A percentile compares a stretch with the other conserved stretches of the same genome.
Conservation (phyloP, 2,329 filamentous ascomycete species). For the Rutstroemia sp. region DNA sequence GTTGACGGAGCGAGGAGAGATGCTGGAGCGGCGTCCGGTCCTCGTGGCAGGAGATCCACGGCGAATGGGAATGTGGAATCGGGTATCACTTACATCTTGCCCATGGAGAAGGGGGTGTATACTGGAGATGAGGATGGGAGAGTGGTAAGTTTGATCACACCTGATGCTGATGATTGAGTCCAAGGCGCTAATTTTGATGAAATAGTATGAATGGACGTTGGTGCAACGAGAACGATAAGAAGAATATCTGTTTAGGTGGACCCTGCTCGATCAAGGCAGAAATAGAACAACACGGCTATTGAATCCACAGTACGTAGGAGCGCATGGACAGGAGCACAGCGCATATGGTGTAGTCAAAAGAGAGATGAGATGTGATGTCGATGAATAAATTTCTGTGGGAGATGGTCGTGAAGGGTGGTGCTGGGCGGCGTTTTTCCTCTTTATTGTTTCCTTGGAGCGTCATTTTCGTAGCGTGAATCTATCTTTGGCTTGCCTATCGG, state of each 20-base stretch:
- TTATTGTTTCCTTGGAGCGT: not conserved
- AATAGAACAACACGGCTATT: too few relatives aligned
- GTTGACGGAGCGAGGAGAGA: slow-evolving; percentile 53
- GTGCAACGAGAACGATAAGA: slow-evolving; percentile 39
- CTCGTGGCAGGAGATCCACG: slow-evolving; percentile 16
- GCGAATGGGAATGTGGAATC: slow-evolving; percentile 44
- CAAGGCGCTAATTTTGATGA: slow-evolving; percentile 5
- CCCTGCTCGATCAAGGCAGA: too few relatives aligned
- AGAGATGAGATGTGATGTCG: not conserved
- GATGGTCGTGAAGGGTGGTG: not conserved
- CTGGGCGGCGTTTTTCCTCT: not conserved
- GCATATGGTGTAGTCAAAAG: too few relatives aligned
- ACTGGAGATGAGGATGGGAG: slow-evolving; percentile 89
- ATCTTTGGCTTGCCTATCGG: too few relatives aligned
- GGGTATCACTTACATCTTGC: slow-evolving; percentile 78
- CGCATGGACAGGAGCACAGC: too few relatives aligned
- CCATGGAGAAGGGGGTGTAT: slow-evolving; percentile 78
- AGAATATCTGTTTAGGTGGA: not conserved
- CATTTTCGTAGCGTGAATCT: not conserved
- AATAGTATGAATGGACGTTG: slow-evolving; percentile 34
- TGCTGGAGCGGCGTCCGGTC: slow-evolving; percentile 33
- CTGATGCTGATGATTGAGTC: not conserved
- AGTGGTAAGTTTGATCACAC: slow-evolving; percentile 54
- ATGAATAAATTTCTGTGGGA: not conserved
- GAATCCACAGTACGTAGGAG: too few relatives aligned